Percentiles rank a stretch among this genome's conserved stretches.
phyloP scores from a whole-genome alignment of 1,284 basidiomycete species.

The Cryptococcus hybrid region DNA sequence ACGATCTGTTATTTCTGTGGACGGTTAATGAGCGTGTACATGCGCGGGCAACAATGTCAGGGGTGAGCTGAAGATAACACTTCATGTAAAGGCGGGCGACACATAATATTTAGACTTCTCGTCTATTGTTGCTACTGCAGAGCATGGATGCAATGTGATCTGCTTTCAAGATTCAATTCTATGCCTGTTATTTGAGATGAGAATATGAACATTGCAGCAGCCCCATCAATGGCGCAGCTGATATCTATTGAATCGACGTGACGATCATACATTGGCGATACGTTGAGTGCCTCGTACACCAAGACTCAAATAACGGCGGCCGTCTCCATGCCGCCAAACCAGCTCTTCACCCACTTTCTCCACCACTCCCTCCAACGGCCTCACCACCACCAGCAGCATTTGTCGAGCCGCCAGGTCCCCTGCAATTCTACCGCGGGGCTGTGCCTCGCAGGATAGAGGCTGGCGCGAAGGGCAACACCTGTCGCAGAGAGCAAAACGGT shows the following conservation, averaged over 20 bases:
- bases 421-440: slow-evolving; percentile 25
- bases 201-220: no score
- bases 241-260: neutral
- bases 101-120: no score
- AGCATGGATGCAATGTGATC: no score
- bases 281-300: neutral
- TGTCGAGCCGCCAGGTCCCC: slow-evolving; percentile 27
- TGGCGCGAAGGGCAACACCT: slow-evolving; percentile 20
- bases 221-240: no score
- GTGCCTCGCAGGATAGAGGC: slow-evolving; percentile 37
- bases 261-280: neutral
- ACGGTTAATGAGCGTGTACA: no score
- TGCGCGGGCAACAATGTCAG: no score
- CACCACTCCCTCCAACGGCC: slow-evolving; percentile 36
- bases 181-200: no score
- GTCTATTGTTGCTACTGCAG: no score
- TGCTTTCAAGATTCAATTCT: no score
- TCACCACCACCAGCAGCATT: slow-evolving; percentile 26
- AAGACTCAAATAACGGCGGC: slow-evolving; percentile 13
- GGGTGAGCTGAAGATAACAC: no score
- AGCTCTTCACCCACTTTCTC: slow-evolving; percentile 33
- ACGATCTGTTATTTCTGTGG: no score
- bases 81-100: no score
- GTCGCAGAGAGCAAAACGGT: slow-evolving; percentile 30
- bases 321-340: slow-evolving; percentile 30